Evolutionary conservation across 2,329 filamentous ascomycete species (phyloP).

Genomic region (Aspergillus novoparasiticus): DNA sequence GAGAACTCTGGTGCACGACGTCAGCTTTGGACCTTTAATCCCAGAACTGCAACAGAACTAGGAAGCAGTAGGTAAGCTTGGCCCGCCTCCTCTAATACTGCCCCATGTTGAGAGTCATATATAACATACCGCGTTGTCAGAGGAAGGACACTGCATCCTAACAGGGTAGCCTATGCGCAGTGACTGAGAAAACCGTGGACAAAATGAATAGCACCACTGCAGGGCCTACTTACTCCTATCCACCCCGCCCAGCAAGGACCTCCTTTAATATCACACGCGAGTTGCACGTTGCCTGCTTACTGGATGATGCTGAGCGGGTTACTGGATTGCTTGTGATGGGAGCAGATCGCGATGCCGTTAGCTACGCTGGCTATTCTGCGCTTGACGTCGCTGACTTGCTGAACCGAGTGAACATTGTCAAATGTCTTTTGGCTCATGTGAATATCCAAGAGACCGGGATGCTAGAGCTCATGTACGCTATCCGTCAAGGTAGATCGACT

Average conservation of each 20-base stretch:
- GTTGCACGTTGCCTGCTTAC: slow-evolving; percentile 15
- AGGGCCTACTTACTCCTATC: neutral
- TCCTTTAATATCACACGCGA: neutral
- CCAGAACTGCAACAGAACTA: neutral
- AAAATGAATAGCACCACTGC: neutral
- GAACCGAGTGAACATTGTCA: slow-evolving; percentile 8
- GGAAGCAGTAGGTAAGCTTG: neutral
- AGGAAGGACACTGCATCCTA: neutral
- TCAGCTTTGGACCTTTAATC: neutral
- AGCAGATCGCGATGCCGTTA: slow-evolving; percentile 14
- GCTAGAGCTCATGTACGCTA: slow-evolving; percentile 13
- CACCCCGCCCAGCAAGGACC: neutral
- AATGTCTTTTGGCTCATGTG: slow-evolving; percentile 12
- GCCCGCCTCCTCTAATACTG: neutral
- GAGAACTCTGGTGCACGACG: neutral
- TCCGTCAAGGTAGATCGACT: slow-evolving; percentile 5
- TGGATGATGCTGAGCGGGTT: slow-evolving; percentile 9
- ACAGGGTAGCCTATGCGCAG: neutral
- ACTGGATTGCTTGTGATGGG: slow-evolving; percentile 10
- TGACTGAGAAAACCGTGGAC: neutral
- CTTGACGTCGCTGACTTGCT: slow-evolving; percentile 18
- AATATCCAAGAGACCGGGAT: slow-evolving; percentile 9
- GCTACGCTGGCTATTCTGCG: slow-evolving; percentile 8
- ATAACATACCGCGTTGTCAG: neutral
- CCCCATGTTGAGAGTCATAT: neutral